phyloP scores from a whole-genome alignment of 768 basidiomycete genomes.

The Russula ochroleuca region DNA sequence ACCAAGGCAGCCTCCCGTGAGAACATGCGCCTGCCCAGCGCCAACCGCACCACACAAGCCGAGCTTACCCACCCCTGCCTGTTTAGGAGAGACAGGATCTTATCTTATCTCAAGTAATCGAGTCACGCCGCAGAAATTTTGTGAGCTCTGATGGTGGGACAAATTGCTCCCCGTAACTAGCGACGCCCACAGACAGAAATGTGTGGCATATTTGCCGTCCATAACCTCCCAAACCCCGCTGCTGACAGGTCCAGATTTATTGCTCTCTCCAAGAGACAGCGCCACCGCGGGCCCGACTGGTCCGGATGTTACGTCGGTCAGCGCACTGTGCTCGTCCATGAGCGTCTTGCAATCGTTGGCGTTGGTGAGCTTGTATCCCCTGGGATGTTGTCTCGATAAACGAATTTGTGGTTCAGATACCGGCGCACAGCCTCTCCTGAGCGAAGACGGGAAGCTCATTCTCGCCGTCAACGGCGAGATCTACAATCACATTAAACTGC shows the following conservation, averaged over 20 bases:
- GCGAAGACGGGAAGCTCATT: conserved; percentile 75
- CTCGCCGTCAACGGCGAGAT: conserved; percentile 98
- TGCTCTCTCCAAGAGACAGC: conserved; percentile 80
- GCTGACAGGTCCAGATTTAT: conserved; percentile 69
- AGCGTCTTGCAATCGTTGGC: conserved; percentile 95
- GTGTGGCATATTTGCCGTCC: conserved; percentile 91
- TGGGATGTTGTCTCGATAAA: background rate
- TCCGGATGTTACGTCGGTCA: conserved; percentile 89
- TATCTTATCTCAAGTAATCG: conserved; percentile 11
- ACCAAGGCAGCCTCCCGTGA: conserved; percentile 9
- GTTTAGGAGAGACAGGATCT: background rate
- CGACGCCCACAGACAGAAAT: conserved; percentile 40
- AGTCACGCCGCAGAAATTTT: conserved; percentile 10
- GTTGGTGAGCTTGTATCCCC: conserved; percentile 60
- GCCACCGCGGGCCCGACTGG: conserved; percentile 98
- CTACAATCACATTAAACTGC: conserved; percentile 89
- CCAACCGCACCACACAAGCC: background rate
- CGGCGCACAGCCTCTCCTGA: conserved; percentile 91
- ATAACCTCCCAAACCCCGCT: conserved; percentile 69
- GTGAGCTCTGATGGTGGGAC: background rate
- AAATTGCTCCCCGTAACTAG: background rate
- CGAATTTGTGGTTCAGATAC: conserved; percentile 56
- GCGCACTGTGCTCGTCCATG: conserved; percentile 82
- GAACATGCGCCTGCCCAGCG: background rate
- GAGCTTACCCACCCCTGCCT: too few species aligned